phyloP scores from a whole-genome alignment of 208 protist genomes.

The Acanthamoeba healyi region DNA sequence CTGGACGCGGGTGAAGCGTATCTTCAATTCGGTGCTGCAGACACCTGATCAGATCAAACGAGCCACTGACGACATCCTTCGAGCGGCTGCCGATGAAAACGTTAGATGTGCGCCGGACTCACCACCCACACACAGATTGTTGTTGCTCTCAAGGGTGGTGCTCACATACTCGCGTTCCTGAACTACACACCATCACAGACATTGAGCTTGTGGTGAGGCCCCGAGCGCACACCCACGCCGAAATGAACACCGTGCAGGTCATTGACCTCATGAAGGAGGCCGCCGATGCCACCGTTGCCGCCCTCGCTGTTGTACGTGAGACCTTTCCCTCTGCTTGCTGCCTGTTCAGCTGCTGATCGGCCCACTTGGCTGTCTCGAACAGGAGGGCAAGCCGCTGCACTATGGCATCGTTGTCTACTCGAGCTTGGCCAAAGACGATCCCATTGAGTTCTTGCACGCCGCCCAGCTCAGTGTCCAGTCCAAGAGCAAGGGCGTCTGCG shows the following conservation, averaged over 20 bases:
- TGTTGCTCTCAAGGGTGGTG: no score
- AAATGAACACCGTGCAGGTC: slow-evolving; percentile 74
- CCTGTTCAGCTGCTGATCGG: no score
- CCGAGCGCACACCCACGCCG: slow-evolving; percentile 47
- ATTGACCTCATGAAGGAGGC: slow-evolving; percentile 47
- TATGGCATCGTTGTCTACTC: slow-evolving; percentile 38
- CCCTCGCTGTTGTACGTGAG: background rate
- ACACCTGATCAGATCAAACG: slow-evolving; percentile 75
- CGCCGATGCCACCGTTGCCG: slow-evolving; percentile 30
- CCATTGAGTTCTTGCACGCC: slow-evolving; percentile 11
- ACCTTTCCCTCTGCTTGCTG: no score
- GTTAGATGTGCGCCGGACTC: slow-evolving; percentile 76
- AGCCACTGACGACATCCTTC: slow-evolving; percentile 83
- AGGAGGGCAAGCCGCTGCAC: background rate
- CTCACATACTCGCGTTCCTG: no score
- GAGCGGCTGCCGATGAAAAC: slow-evolving; percentile 71
- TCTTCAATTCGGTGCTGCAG: slow-evolving; percentile 82
- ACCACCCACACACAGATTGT: no score
- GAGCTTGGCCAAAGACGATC: slow-evolving; percentile 5
- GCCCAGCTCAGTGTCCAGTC: slow-evolving; percentile 44
- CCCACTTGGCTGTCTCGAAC: no score
- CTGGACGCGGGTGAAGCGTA: slow-evolving; percentile 61
- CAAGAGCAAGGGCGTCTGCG: slow-evolving; percentile 74
- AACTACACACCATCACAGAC: slow-evolving; percentile 73
- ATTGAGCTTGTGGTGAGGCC: slow-evolving; percentile 83